Percentiles rank a stretch among this genome's conserved stretches.
These are phyloP conservation scores for Pisolithus thermaeus DNA, from an alignment of 1,284 basidiomycete genomes.

Conservation along the genomic window DNA sequence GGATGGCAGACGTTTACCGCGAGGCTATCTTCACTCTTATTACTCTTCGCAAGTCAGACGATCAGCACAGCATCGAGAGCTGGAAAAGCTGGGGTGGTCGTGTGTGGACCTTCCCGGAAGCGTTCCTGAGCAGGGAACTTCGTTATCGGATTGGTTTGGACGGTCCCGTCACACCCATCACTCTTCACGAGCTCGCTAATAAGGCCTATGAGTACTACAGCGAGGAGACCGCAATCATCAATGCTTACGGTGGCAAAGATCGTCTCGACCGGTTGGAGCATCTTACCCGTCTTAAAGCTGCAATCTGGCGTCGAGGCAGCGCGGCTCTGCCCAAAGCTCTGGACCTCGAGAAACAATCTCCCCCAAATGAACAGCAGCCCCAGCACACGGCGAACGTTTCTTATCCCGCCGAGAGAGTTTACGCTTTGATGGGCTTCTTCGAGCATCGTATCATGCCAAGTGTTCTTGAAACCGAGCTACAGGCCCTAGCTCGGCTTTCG, in stretches of 20 bases:
- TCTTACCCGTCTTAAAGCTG: slow-evolving; percentile 11
- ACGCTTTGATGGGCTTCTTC: slow-evolving; percentile 19
- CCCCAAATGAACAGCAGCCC: neutral
- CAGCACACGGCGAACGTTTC: neutral
- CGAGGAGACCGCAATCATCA: slow-evolving; percentile 9
- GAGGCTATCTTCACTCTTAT: slow-evolving; percentile 12
- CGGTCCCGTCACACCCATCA: slow-evolving; percentile 3
- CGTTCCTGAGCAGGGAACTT: slow-evolving; percentile 12
- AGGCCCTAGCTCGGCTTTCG: slow-evolving; percentile 14
- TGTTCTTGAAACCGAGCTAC: slow-evolving; percentile 10
- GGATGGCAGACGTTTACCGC: slow-evolving; percentile 17
- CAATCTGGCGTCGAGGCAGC: slow-evolving; percentile 14
- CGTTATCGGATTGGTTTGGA: slow-evolving; percentile 10
- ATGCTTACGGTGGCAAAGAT: slow-evolving; percentile 12
- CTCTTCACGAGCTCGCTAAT: slow-evolving; percentile 11
- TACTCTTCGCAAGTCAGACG: slow-evolving; percentile 7
- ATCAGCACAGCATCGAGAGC: neutral
- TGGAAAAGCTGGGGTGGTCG: slow-evolving; percentile 17
- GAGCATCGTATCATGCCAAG: slow-evolving; percentile 15
- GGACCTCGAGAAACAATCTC: neutral
- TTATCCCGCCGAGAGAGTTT: slow-evolving; percentile 15
- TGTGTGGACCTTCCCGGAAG: slow-evolving; percentile 14
- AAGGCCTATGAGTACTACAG: slow-evolving; percentile 7
- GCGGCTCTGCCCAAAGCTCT: slow-evolving; percentile 2
- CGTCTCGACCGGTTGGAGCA: slow-evolving; percentile 14